Evolutionary conservation across 345 rosid species (phyloP).

Genomic region (Abelmoschus esculentus): DNA sequence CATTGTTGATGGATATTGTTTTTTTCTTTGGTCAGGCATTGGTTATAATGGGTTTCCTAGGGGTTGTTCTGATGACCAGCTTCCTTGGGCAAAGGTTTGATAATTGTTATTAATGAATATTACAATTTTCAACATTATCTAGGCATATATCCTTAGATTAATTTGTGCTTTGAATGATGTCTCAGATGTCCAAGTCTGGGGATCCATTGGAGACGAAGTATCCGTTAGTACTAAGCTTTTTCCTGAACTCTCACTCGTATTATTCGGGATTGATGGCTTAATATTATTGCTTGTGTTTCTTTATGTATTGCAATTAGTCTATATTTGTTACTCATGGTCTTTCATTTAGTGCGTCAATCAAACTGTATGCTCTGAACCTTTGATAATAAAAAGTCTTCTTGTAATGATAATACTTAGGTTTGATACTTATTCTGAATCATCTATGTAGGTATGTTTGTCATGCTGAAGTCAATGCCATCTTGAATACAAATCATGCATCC

Average conservation of each 20-base stretch:
- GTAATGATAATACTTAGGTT: neutral
- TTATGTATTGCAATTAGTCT: neutral
- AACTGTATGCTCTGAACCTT: slow-evolving; percentile 8
- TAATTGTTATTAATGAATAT: neutral
- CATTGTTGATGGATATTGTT: neutral
- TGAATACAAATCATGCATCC: slow-evolving; percentile 90
- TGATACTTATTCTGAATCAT: neutral
- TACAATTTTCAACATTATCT: neutral
- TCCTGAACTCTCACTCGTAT: neutral
- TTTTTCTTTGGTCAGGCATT: slow-evolving; percentile 45
- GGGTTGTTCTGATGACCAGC: slow-evolving; percentile 94
- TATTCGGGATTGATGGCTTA: slow-evolving; percentile 6
- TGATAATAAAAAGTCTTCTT: neutral
- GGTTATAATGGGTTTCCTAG: slow-evolving; percentile 99
- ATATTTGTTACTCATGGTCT: neutral
- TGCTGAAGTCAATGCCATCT: slow-evolving; percentile 95
- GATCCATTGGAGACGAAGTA: slow-evolving; percentile 86
- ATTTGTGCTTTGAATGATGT: slow-evolving; percentile 8
- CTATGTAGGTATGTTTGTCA: slow-evolving; percentile 81
- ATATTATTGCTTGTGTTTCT: neutral
- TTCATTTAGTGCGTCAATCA: slow-evolving; percentile 6
- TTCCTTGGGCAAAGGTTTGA: slow-evolving; percentile 96
- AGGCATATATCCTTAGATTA: neutral
- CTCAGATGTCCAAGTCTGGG: slow-evolving; percentile 68
- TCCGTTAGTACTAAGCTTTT: slow-evolving; percentile 45